Conservation (phyloP, 306 rosid species). For the Quercus alba region DNA sequence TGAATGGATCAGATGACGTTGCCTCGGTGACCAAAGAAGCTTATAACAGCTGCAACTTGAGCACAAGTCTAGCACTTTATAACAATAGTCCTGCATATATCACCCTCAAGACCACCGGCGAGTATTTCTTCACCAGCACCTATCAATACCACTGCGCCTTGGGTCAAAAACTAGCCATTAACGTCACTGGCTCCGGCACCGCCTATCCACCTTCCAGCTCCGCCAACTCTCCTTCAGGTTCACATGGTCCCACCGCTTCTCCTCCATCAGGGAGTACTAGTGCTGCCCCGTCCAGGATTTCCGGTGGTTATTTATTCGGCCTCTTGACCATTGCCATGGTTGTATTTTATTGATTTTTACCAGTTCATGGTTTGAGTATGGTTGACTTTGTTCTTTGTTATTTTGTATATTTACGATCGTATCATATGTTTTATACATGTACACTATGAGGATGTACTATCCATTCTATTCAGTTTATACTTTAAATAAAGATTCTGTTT, state of each 20-base stretch:
- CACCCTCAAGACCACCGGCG: constrained; percentile 29
- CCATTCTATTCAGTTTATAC: no score
- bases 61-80: constrained; percentile 19
- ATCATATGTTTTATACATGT: neutral
- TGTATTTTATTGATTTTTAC: constrained; percentile 15
- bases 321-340: constrained; percentile 22
- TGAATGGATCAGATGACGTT: constrained; percentile 40
- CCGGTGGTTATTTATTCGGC: constrained; percentile 14
- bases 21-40: constrained; percentile 44
- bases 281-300: constrained; percentile 28
- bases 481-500: no score
- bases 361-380: neutral
- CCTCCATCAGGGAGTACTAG: neutral
- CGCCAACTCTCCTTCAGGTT: constrained; percentile 16
- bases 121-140: constrained; percentile 51
- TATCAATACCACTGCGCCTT: constrained; percentile 32
- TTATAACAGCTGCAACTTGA: constrained; percentile 41
- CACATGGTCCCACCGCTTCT: constrained; percentile 22
- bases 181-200: constrained; percentile 30
- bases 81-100: constrained; percentile 34
- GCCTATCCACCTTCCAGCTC: constrained; percentile 7
- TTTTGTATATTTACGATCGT: neutral
- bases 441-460: no score
- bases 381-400: neutral
- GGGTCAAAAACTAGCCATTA: constrained; percentile 53